Percentiles rank a stretch among this genome's conserved stretches.
phyloP scores from a whole-genome alignment of 345 rosid genomes.

The Balakata baccata region DNA sequence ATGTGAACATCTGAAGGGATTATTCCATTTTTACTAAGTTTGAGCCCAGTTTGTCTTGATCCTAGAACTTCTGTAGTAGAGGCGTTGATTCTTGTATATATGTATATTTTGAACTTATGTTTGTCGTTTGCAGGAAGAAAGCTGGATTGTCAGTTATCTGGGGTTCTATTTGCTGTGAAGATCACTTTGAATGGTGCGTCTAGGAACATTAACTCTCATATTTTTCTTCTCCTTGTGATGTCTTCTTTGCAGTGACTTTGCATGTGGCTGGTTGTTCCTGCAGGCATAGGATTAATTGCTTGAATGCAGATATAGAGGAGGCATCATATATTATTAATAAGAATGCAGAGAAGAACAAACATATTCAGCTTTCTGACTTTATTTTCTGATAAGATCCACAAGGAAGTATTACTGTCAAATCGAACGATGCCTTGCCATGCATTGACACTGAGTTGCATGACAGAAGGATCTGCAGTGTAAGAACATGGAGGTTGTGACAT shows the following conservation, averaged over 20 bases:
- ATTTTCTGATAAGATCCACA: conserved; percentile 40
- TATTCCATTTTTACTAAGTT: not conserved
- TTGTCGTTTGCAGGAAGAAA: conserved; percentile 42
- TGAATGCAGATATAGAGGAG: conserved; percentile 47
- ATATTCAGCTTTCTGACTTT: conserved; percentile 50
- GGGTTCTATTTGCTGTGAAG: conserved; percentile 71
- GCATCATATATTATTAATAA: conserved; percentile 37
- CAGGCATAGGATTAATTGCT: conserved; percentile 75
- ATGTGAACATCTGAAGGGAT: not conserved
- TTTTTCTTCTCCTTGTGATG: not conserved
- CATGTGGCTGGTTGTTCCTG: not conserved
- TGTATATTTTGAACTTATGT: not conserved
- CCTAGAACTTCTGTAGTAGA: too few relatives aligned
- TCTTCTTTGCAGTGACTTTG: not conserved
- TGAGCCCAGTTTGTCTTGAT: not conserved
- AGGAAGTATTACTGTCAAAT: not conserved
- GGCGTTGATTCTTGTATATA: too few relatives aligned
- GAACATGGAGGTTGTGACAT: not conserved
- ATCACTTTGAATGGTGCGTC: conserved; percentile 63
- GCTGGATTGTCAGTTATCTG: conserved; percentile 50
- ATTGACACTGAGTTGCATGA: not conserved
- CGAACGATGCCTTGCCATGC: not conserved
- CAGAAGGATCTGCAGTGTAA: not conserved
- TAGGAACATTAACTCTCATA: not conserved
- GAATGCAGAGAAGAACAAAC: conserved; percentile 23